A percentile compares a stretch with the other conserved stretches of the same genome.
These are phyloP conservation scores for Forsythia viridissima DNA, from an alignment of 257 asterid species.

Conservation along the genomic window DNA sequence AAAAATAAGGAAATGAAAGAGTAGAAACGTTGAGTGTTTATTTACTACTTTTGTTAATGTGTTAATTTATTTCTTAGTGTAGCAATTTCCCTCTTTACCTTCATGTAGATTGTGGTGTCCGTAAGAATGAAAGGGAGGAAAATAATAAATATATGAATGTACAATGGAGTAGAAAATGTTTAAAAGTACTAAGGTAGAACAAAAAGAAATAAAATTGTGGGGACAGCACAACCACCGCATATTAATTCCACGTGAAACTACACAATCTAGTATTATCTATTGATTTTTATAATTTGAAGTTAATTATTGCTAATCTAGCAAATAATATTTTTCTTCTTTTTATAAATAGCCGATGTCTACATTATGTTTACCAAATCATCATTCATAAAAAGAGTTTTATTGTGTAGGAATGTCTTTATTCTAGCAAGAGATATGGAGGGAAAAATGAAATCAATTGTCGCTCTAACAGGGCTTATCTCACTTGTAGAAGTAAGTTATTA, in stretches of 20 bases:
- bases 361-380: not conserved
- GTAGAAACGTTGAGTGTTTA: constrained; percentile 56
- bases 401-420: not conserved
- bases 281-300: not conserved
- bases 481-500: constrained; percentile 39
- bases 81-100: constrained; percentile 8
- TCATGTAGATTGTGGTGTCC: not conserved
- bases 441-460: constrained; percentile 25
- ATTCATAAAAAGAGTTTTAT: not conserved
- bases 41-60: constrained; percentile 14
- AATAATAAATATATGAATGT: too few relatives aligned
- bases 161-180: not conserved
- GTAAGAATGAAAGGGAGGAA: not conserved
- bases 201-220: not conserved
- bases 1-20: constrained; percentile 76
- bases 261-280: too few relatives aligned
- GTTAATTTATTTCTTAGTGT: constrained; percentile 19
- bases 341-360: constrained; percentile 19
- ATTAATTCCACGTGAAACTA: not conserved
- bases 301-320: too few relatives aligned
- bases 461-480: constrained; percentile 26
- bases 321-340: not conserved
- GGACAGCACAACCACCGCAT: not conserved
- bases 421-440: not conserved
- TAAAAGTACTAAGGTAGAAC: not conserved